These are phyloP conservation scores for Saccharum hybrid DNA, from an alignment of 202 grass and related monocot species.

Conservation along the genomic window DNA sequence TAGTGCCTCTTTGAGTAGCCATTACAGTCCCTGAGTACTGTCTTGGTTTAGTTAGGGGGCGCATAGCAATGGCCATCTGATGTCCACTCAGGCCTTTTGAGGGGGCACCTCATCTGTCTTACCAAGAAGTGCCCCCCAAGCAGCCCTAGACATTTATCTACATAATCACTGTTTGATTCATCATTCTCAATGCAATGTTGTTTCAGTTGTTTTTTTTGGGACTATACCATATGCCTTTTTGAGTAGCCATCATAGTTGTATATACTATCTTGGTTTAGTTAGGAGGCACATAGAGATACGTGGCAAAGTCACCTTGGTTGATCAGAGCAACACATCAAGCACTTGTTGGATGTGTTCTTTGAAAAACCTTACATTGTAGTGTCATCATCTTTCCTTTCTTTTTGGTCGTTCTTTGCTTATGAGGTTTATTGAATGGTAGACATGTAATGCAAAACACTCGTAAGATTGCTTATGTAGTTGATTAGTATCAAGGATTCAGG, in stretches of 20 bases:
- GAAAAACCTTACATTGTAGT: slow-evolving; percentile 23
- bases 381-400: neutral
- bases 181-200: neutral
- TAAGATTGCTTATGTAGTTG: neutral
- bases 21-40: slow-evolving; percentile 31
- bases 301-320: slow-evolving; percentile 1
- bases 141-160: slow-evolving; percentile 6
- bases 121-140: slow-evolving; percentile 34
- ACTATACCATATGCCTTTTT: slow-evolving; percentile 40
- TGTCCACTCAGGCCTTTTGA: slow-evolving; percentile 49
- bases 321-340: neutral
- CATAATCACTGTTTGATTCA: neutral
- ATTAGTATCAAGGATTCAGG: neutral
- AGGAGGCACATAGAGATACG: slow-evolving; percentile 49
- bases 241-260: slow-evolving; percentile 45
- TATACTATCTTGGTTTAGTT: slow-evolving; percentile 67
- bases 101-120: slow-evolving; percentile 9
- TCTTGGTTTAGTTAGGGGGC: slow-evolving; percentile 68
- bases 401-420: neutral
- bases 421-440: neutral
- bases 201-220: neutral
- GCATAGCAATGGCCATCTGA: slow-evolving; percentile 32
- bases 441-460: neutral
- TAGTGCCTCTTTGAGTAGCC: slow-evolving; percentile 60
- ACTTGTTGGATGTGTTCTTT: neutral